A percentile compares a stretch with the other conserved stretches of the same genome.
phyloP scores from a whole-genome alignment of 106 monocot genomes.

The Phalaenopsis aphrodite region DNA sequence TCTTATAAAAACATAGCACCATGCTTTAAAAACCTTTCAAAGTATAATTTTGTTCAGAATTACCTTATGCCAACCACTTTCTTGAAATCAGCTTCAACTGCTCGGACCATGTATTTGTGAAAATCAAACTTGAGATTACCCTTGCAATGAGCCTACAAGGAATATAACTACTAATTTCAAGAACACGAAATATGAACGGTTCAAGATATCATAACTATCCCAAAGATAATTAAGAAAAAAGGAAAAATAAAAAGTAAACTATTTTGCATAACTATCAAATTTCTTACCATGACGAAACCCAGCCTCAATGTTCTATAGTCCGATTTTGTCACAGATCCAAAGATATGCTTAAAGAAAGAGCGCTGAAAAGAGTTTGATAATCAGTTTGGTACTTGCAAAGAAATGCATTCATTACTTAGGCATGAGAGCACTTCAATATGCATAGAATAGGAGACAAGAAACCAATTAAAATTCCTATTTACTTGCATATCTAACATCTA shows the following conservation, averaged over 20 bases:
- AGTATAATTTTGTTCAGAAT: not conserved
- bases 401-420: not conserved
- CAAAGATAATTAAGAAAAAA: not conserved
- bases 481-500: too few relatives aligned
- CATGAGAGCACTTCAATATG: not conserved
- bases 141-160: slow-evolving; percentile 38
- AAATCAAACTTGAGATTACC: slow-evolving; percentile 52
- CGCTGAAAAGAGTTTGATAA: slow-evolving; percentile 36
- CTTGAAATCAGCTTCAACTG: slow-evolving; percentile 62
- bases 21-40: not conserved
- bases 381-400: not conserved
- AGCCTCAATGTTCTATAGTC: slow-evolving; percentile 74
- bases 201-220: not conserved
- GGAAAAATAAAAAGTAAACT: not conserved
- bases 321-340: slow-evolving; percentile 65
- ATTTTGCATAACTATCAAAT: not conserved
- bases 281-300: slow-evolving; percentile 78
- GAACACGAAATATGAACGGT: not conserved
- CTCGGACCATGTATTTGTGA: slow-evolving; percentile 55
- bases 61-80: slow-evolving; percentile 68
- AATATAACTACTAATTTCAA: not conserved
- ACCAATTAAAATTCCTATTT: not conserved
- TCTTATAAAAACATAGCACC: not conserved
- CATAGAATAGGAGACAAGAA: not conserved
- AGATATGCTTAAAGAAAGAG: slow-evolving; percentile 85